phyloP scores from a whole-genome alignment of 2,329 filamentous ascomycete species.

The Fusarium euwallaceae region DNA sequence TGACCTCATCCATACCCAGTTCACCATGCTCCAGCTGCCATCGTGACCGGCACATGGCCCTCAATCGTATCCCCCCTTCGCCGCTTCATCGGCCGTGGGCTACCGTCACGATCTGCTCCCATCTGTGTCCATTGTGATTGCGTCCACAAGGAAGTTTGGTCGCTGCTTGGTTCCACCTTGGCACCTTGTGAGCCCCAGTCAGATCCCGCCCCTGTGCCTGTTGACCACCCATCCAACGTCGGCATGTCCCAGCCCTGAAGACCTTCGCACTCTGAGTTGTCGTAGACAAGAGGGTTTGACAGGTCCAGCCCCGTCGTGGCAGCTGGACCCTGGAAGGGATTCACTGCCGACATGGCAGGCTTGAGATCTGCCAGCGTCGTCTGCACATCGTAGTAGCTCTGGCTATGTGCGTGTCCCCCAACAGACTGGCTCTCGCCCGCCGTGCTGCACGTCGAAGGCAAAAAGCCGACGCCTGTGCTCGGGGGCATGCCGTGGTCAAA shows the following conservation, averaged over 20 bases:
- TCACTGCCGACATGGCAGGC: conserved; percentile 48
- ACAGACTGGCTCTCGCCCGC: conserved; percentile 44
- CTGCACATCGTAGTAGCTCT: conserved; percentile 52
- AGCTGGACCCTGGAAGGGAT: conserved; percentile 48
- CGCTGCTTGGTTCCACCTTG: conserved; percentile 49
- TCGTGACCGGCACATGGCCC: conserved; percentile 50
- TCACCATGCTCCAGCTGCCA: conserved; percentile 49
- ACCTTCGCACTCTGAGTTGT: conserved; percentile 49
- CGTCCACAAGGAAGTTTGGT: conserved; percentile 53
- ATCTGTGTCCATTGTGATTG: conserved; percentile 52
- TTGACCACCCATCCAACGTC: conserved; percentile 52
- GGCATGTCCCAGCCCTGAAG: conserved; percentile 57
- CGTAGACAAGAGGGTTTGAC: conserved; percentile 52
- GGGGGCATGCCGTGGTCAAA: conserved; percentile 57
- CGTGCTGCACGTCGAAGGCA: conserved; percentile 48
- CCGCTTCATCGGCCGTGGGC: conserved; percentile 55
- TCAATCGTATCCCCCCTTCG: conserved; percentile 51
- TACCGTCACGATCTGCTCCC: conserved; percentile 52
- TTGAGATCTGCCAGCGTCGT: conserved; percentile 52
- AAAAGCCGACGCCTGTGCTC: conserved; percentile 48
- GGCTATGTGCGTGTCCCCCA: conserved; percentile 43
- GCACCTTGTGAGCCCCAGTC: conserved; percentile 50
- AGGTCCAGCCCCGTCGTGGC: conserved; percentile 50
- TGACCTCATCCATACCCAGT: not conserved
- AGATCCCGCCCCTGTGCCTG: conserved; percentile 43